Base-by-base conservation (phyloP, 2,329 filamentous ascomycete genomes). In the Malbranchea cinnamomea region DNA sequence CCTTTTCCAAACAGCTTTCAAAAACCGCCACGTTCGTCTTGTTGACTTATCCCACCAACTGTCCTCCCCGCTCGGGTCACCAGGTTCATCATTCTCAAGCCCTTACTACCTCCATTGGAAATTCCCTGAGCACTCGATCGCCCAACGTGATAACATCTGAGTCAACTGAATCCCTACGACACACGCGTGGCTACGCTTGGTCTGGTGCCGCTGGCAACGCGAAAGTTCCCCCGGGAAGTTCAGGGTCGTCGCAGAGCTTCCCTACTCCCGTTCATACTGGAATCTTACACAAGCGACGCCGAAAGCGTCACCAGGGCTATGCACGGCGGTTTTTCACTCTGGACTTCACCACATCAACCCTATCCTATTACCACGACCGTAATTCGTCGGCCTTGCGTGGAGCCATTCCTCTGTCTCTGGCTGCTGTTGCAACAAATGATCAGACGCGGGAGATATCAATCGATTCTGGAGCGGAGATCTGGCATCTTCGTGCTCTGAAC, bases 1-100 rank as follows among this genome's bases (percentile, higher is more conserved):
- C 89, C 16, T 98, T 98, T 52, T 93, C 85, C 36, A 95, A 94
- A 59, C 81, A 78, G 53, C 77, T 80, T 23, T 89, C 85, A 31
- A 98, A 98, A 60, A 93, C 79, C 17, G 84, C 84, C 12, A 95
- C 87, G 5, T 82, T 98, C 47, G 85, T 94, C 20, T 71, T 98
- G 30, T 69, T 95, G 52, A 95, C 84, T 22, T 94, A 95, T 47
- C 85, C 87, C 6, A 85, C 83, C 20, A 78, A 76, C 42, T 69
- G 52, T 26, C 56, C 55, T 15, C 51, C 57, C 7, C 55, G 59
- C 13, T 53, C 54, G 4, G 51, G 49, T 4, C 52, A 52, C 52
- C 66, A 42, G 53, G 60, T 25, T 49, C 59, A 39, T 67, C 71
- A 34, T 47, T 69, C 46, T 52, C 70, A 49, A 59, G 65, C 44